These are phyloP conservation scores for Globisporangium emineosum DNA, from an alignment of 352 stramenopile genomes.

Conservation along the genomic window DNA sequence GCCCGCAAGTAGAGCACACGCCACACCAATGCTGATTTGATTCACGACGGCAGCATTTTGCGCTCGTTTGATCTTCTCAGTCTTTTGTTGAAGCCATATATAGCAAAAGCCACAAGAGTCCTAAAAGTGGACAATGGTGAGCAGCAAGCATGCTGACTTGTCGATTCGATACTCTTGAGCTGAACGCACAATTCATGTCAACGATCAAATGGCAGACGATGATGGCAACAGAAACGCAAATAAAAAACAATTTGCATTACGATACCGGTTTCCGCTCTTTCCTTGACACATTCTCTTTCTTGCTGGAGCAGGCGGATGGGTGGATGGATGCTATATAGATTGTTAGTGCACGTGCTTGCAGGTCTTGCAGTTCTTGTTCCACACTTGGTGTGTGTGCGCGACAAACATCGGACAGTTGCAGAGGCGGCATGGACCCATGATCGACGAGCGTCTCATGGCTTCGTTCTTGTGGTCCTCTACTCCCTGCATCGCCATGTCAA, in stretches of 20 bases:
- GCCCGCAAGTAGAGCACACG: background rate
- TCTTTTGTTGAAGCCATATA: background rate
- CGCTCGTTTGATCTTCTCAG: background rate
- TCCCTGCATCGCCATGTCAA: constrained; percentile 41
- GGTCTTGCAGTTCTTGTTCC: constrained; percentile 66
- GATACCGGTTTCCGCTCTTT: background rate
- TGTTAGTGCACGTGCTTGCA: constrained; percentile 63
- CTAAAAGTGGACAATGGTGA: background rate
- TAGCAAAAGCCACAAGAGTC: background rate
- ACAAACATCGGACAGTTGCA: constrained; percentile 47
- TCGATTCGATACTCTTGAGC: background rate
- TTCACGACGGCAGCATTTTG: background rate
- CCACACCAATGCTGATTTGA: background rate
- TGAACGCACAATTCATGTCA: background rate
- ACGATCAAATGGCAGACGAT: background rate
- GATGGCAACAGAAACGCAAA: background rate
- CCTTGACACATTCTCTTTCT: background rate
- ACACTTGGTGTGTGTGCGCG: constrained; percentile 43
- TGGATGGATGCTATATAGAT: constrained; percentile 21
- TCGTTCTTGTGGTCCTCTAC: constrained; percentile 40
- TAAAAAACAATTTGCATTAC: background rate
- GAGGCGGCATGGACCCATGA: constrained; percentile 39
- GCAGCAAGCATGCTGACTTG: background rate
- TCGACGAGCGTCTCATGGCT: constrained; percentile 25
- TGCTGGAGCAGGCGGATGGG: background rate